These are phyloP conservation scores for Simplicillium aogashimaense DNA, from an alignment of 2,329 filamentous ascomycete genomes.

Conservation along the genomic window DNA sequence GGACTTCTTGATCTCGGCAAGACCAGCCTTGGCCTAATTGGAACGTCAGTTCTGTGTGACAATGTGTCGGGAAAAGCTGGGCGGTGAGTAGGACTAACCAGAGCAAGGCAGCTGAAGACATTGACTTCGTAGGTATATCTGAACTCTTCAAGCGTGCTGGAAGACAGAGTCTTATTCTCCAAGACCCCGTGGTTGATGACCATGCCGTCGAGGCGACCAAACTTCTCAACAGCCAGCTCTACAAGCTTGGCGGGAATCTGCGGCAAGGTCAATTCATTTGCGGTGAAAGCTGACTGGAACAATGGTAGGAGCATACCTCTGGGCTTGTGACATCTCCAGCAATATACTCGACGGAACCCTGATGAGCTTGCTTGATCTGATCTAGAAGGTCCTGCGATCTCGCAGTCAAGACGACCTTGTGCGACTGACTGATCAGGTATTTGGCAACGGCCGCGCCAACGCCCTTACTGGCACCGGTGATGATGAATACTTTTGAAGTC, in stretches of 20 bases:
- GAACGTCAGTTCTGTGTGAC: slow-evolving; percentile 3
- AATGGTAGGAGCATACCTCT: slow-evolving; percentile 25
- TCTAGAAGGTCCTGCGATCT: slow-evolving; percentile 40
- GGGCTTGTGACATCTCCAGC: slow-evolving; percentile 44
- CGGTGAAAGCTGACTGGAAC: too few species aligned
- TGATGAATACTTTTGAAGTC: slow-evolving; percentile 56
- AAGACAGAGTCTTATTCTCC: slow-evolving; percentile 62
- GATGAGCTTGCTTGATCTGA: slow-evolving; percentile 38
- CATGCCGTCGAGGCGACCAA: slow-evolving; percentile 67
- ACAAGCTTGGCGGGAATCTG: slow-evolving; percentile 53
- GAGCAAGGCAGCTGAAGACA: slow-evolving; percentile 70
- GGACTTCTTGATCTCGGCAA: slow-evolving; percentile 57
- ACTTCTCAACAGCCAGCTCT: slow-evolving; percentile 54
- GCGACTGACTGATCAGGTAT: slow-evolving; percentile 38
- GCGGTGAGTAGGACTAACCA: slow-evolving; percentile 42
- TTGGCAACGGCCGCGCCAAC: slow-evolving; percentile 48
- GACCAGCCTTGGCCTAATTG: slow-evolving; percentile 55
- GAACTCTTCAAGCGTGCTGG: slow-evolving; percentile 66
- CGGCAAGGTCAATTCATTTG: slow-evolving; percentile 3
- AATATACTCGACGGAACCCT: slow-evolving; percentile 44
- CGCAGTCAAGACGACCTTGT: slow-evolving; percentile 51
- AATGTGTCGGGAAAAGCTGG: too few species aligned
- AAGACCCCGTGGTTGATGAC: slow-evolving; percentile 83
- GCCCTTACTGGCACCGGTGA: slow-evolving; percentile 56
- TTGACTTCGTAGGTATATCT: slow-evolving; percentile 70